Evolutionary conservation across 2,329 filamentous ascomycete genomes (phyloP), one percentile per base, ranked within the genome.

Genomic region (Colletotrichum gigasporum): DNA sequence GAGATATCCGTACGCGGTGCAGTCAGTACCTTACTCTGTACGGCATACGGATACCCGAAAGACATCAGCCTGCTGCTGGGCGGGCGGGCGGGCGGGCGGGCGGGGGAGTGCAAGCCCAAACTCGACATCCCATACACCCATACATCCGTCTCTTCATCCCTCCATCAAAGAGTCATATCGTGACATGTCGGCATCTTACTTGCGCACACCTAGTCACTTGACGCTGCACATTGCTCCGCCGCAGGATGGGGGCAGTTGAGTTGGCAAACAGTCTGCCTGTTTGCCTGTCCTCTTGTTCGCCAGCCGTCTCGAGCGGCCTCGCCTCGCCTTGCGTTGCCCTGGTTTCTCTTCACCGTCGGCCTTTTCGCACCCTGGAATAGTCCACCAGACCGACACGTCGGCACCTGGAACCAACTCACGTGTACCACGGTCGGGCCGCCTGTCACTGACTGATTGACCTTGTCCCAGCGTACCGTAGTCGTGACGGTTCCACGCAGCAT

Each of bases 161-260:
- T 47, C 50, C 51, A 20, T 50, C 48, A 32, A 54, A 41, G 56
- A 65, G 34, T 65, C 56, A 65, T 54, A 64, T 65, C 48, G 62
- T 65, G 62, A 65, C 62, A 65, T 65, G 62, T 65, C 56, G 39
- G 42, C 56, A 65, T 65, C 56, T 50, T 65, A 65, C 56, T 65
- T 65, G 62, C 42, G 56, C 42, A 34, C 48, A 37, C 56, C 48
- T 28, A 39, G 50, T 65, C 62, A 65, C 57, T 62, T 65, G 62
- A 65, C 42, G 47, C 50, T 54, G 62, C 57, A 54, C 50, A 48
- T 55, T 61, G 50, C 62, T 65, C 62, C 56, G 62, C 62, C 56
- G 48, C 62, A 48, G 42, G 34, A 65, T 35, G 42, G 56, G 57
- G 56, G 48, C 47, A 55, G 56, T 62, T 55, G 62, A 52, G 62